These are phyloP conservation scores for Alternaria rosae DNA, from an alignment of 2,329 filamentous ascomycete genomes.

Conservation along the genomic window DNA sequence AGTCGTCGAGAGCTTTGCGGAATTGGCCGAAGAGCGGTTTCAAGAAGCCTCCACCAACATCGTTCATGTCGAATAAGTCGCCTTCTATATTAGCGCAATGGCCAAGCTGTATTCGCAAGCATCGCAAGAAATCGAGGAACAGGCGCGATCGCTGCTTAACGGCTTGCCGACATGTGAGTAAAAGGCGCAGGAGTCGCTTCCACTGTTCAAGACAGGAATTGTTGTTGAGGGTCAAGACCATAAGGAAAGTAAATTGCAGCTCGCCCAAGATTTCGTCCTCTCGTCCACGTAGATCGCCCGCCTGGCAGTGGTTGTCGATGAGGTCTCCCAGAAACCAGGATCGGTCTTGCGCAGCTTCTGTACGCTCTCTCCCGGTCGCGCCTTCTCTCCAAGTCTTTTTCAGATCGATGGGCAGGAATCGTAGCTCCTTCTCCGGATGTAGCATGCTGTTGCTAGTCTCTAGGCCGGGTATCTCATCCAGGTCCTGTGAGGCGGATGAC, in stretches of 20 bases:
- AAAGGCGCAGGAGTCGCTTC: constrained; percentile 65
- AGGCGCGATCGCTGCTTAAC: constrained; percentile 58
- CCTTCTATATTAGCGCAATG: constrained; percentile 67
- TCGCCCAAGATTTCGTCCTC: constrained; percentile 61
- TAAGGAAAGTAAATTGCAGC: constrained; percentile 68
- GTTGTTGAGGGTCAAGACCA: constrained; percentile 70
- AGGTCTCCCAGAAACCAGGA: constrained; percentile 67
- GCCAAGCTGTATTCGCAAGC: constrained; percentile 61
- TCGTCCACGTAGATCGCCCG: constrained; percentile 29
- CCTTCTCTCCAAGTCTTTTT: constrained; percentile 69
- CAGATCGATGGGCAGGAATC: constrained; percentile 66
- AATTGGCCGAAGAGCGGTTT: constrained; percentile 62
- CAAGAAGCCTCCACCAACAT: constrained; percentile 62
- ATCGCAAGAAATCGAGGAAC: constrained; percentile 60
- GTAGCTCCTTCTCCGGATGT: constrained; percentile 53
- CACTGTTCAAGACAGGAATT: constrained; percentile 72
- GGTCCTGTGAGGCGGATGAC: constrained; percentile 63
- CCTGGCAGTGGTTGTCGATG: constrained; percentile 53
- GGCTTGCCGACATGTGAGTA: constrained; percentile 64
- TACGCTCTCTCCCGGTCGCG: constrained; percentile 67
- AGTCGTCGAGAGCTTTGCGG: constrained; percentile 58
- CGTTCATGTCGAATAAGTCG: constrained; percentile 66
- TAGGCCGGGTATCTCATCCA: constrained; percentile 68
- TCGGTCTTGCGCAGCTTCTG: constrained; percentile 67
- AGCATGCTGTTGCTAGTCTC: constrained; percentile 38